Base-by-base conservation (phyloP, 2,329 filamentous ascomycete species). In the Thelonectria discophora region DNA sequence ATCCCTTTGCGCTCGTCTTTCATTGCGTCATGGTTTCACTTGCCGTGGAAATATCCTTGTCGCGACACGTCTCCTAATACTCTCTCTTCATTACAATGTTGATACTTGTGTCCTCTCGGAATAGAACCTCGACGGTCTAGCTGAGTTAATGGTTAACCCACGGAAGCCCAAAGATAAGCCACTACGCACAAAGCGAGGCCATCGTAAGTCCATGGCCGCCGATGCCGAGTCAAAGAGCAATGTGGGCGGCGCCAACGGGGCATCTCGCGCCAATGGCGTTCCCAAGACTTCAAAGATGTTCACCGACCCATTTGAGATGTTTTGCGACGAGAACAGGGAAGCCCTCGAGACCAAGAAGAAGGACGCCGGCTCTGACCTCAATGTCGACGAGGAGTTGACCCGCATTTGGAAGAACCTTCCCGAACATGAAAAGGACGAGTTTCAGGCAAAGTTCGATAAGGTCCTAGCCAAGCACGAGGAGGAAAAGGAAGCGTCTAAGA, bases 111-210 rank as follows among this genome's bases (percentile, higher is more conserved):
- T 68, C 69, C 68, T 61, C 65, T 61, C 67, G 69, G 69, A 68
- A 71, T 74, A 76, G 74, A 73, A 73, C 70, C 66, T 73, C 69
- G 70, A 69, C 68, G 69, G 68, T 65, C 64, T 71, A 66, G 71
- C 62, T 74, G 73, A 74, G 62, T 65, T 69, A 66, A 74, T 67
- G 72, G 73, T 75, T 76, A 76, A 77, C 72, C 69, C 69, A 69
- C 70, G 71, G 67, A 75, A 91, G 89, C 90, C 90, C 34, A 90
- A 92, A 77, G 90, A 93, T 72, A 93, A 93, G 77, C 90, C 90
- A 30, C 80, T 93, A 65, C 86, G 90, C 32, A 88, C 86, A 65
- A 93, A 93, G 81, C 86, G 90, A 55, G 88, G 88, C 62, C 88
- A 92, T 71, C 80, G 89, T 55, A 89, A 89, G 76, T 86, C 85